phyloP scores from a whole-genome alignment of 2,329 filamentous ascomycete genomes.

The Ophiocordyceps camponoti-saundersi region DNA sequence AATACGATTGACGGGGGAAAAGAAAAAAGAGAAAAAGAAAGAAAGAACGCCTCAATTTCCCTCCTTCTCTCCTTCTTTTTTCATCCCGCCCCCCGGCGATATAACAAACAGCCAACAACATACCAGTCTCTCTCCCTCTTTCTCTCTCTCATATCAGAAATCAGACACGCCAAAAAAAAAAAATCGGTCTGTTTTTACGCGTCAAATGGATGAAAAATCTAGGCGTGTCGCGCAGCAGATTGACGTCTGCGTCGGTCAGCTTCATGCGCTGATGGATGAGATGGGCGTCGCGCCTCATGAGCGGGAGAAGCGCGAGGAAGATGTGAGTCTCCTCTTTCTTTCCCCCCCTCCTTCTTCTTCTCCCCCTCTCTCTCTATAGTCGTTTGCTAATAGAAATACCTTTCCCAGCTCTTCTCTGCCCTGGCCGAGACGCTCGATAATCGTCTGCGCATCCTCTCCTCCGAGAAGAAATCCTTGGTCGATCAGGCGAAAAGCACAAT shows the following conservation, averaged over 20 bases:
- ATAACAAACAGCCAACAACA: no score
- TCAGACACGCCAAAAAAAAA: no score
- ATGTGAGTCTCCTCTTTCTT: slow-evolving; percentile 34
- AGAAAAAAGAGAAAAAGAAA: no score
- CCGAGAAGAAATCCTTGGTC: slow-evolving; percentile 80
- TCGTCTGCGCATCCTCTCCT: slow-evolving; percentile 69
- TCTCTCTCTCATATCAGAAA: no score
- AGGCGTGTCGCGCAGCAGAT: slow-evolving; percentile 91
- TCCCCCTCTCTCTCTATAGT: no score
- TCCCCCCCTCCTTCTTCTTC: background rate
- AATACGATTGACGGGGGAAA: no score
- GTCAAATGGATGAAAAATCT: slow-evolving; percentile 50
- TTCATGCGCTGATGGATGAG: slow-evolving; percentile 92
- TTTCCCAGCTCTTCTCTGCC: slow-evolving; percentile 82
- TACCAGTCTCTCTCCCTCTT: no score
- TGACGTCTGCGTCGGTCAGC: slow-evolving; percentile 78
- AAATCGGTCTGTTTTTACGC: no score
- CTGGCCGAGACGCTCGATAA: slow-evolving; percentile 84
- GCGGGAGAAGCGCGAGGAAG: slow-evolving; percentile 72
- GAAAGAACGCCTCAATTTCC: no score
- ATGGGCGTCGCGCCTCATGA: slow-evolving; percentile 93
- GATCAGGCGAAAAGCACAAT: slow-evolving; percentile 79
- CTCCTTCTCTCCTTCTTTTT: no score
- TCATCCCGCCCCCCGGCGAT: no score
- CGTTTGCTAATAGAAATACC: no score